These are phyloP conservation scores for Vigna angularis DNA, from an alignment of 306 rosid genomes.

Conservation along the genomic window DNA sequence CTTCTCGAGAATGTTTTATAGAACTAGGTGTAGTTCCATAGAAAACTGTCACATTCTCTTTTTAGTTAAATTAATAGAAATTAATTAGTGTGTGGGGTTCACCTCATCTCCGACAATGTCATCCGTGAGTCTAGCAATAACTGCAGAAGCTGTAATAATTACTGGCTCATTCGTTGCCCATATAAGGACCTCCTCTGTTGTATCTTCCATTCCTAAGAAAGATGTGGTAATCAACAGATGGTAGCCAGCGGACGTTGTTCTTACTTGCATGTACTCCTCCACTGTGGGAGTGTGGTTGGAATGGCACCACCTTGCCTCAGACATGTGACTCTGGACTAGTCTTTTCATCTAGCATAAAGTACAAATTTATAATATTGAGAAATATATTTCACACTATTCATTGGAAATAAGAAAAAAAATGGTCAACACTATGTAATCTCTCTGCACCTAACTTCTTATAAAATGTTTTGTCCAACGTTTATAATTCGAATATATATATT, in stretches of 20 bases:
- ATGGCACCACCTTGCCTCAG: slow-evolving; percentile 21
- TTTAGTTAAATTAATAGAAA: neutral
- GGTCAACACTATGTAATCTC: too few relatives aligned
- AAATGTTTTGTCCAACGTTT: too few relatives aligned
- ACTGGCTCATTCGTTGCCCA: slow-evolving; percentile 10
- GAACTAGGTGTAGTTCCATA: neutral
- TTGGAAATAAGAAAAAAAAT: neutral
- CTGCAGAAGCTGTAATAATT: neutral
- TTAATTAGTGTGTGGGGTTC: too few relatives aligned
- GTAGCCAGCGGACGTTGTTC: neutral
- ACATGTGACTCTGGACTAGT: neutral
- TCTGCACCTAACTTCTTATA: too few relatives aligned
- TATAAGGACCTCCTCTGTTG: neutral
- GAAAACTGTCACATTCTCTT: neutral
- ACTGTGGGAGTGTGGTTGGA: neutral
- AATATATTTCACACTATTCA: neutral
- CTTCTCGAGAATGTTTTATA: neutral
- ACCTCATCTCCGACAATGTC: slow-evolving; percentile 33
- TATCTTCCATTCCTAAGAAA: slow-evolving; percentile 26
- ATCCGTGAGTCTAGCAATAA: neutral
- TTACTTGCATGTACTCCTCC: slow-evolving; percentile 15
- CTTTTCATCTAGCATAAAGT: slow-evolving; percentile 2
- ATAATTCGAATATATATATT: too few relatives aligned
- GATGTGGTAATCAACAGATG: neutral
- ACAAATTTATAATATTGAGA: neutral